Conservation (phyloP, 2,329 filamentous ascomycete genomes). For the Magnaporthales sp. region DNA sequence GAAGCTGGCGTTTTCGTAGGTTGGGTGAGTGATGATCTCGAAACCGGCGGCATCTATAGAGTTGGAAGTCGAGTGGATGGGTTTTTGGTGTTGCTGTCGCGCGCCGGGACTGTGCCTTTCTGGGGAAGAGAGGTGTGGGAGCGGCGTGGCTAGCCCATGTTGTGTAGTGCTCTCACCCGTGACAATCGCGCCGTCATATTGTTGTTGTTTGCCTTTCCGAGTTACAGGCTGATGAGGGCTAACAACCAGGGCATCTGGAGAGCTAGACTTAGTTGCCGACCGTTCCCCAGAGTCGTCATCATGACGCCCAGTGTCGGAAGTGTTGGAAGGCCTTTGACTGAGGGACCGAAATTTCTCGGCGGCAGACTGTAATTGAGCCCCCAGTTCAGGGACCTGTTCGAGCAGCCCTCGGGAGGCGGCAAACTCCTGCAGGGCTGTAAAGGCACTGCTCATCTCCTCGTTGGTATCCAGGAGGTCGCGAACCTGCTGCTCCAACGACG, state of each 20-base stretch:
- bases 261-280: not conserved
- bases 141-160: not conserved
- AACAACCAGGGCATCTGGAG: not conserved
- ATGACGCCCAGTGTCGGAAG: conserved; percentile 19
- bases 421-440: conserved; percentile 58
- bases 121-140: not conserved
- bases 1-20: conserved; percentile 45
- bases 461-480: conserved; percentile 60
- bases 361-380: conserved; percentile 44
- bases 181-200: not conserved
- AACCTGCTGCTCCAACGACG: conserved; percentile 62
- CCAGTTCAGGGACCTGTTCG: conserved; percentile 46
- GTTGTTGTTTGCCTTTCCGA: not conserved
- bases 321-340: conserved; percentile 35
- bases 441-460: conserved; percentile 64
- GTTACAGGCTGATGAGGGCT: not conserved
- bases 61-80: not conserved
- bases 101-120: not conserved
- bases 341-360: conserved; percentile 51
- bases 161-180: not conserved
- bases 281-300: conserved; percentile 6
- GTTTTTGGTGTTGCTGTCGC: not conserved
- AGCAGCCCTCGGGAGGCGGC: conserved; percentile 49
- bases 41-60: conserved; percentile 16
- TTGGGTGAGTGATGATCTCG: conserved; percentile 42